Conservation (phyloP, 441 rosid species). For the Dalechampia spathulata region DNA sequence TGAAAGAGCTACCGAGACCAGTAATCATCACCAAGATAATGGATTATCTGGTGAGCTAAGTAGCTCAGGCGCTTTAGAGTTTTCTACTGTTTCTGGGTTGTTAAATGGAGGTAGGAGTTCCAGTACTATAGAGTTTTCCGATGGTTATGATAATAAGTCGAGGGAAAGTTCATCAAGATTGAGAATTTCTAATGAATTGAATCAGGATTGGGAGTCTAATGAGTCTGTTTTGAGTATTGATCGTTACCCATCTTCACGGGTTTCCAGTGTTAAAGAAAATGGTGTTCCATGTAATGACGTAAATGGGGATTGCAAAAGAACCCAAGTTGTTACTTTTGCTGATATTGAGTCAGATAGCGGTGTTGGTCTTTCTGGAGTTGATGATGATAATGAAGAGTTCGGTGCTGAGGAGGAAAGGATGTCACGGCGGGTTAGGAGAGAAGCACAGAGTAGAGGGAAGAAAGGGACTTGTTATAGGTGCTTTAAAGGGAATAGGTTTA, state of each 20-base stretch:
- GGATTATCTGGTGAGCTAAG: conserved; percentile 57
- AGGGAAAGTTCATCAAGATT: conserved; percentile 37
- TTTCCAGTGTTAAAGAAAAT: conserved; percentile 41
- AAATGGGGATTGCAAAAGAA: conserved; percentile 40
- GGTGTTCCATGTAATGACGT: conserved; percentile 44
- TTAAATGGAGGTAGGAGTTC: conserved; percentile 31
- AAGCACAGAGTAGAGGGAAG: conserved; percentile 54
- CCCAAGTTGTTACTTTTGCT: conserved; percentile 61
- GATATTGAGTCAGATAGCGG: conserved; percentile 64
- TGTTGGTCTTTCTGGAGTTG: conserved; percentile 17
- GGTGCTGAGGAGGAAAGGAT: conserved; percentile 35
- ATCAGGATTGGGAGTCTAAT: conserved; percentile 69
- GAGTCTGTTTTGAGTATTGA: conserved; percentile 78
- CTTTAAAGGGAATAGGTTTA: conserved; percentile 68
- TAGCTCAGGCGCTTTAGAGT: conserved; percentile 43
- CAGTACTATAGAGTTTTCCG: conserved; percentile 39
- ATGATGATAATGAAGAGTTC: conserved; percentile 15
- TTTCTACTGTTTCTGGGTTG: conserved; percentile 30
- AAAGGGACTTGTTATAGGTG: conserved; percentile 82
- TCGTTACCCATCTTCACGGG: conserved; percentile 73
- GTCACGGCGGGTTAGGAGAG: conserved; percentile 38
- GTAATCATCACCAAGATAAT: conserved; percentile 18
- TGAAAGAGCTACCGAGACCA: conserved; percentile 35
- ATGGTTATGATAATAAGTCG: conserved; percentile 50
- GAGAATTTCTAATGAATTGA: conserved; percentile 46